Evolutionary conservation across 306 rosid species (phyloP).

Genomic region (Herpetospermum pedunculosum): DNA sequence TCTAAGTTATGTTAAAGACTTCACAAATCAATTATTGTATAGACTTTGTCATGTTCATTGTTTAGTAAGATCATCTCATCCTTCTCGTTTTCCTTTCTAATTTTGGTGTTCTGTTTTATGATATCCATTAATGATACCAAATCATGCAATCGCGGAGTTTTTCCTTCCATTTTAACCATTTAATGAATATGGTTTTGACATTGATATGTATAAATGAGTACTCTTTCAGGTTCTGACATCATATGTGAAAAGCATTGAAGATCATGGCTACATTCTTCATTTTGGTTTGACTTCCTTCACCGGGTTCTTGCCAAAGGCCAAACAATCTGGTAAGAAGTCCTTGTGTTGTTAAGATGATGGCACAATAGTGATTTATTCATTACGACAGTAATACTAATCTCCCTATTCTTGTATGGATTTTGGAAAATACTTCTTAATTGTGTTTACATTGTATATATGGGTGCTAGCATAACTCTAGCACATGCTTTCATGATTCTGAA

Average conservation of each 20-base stretch:
- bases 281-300: conserved; percentile 72
- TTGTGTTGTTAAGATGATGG: not conserved
- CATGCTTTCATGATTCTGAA: not conserved
- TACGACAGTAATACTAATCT: not conserved
- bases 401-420: not conserved
- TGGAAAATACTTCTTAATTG: not conserved
- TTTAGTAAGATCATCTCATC: not conserved
- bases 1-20: not conserved
- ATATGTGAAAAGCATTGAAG: conserved; percentile 87
- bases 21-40: not conserved
- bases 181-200: not conserved
- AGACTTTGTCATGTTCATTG: not conserved
- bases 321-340: conserved; percentile 31
- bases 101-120: not conserved
- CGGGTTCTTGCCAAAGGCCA: conserved; percentile 64
- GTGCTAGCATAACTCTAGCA: not conserved
- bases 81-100: not conserved
- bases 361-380: not conserved
- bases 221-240: conserved; percentile 63
- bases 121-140: not conserved
- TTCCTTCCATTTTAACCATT: not conserved
- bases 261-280: conserved; percentile 95
- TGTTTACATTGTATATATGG: not conserved
- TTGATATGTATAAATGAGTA: not conserved
- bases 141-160: not conserved